A percentile compares a stretch with the other conserved stretches of the same genome.
Conservation (phyloP, 352 stramenopile species). For the Phytophthora pini region DNA sequence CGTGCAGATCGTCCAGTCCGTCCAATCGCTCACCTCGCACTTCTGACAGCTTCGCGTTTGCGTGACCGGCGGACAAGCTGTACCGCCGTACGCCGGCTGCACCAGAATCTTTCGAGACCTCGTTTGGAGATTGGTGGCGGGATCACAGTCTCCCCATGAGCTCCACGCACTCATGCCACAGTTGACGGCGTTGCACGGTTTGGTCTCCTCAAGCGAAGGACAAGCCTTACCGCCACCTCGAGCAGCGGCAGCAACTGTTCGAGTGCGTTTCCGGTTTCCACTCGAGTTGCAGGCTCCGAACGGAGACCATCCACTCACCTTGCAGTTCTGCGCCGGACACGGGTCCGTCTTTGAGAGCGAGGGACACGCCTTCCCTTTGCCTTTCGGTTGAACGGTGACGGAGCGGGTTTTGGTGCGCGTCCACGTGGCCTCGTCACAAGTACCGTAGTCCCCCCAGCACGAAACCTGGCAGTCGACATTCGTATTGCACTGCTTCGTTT, state of each 20-base stretch:
- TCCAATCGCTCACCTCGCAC: constrained; percentile 56
- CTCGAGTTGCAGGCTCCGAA: constrained; percentile 51
- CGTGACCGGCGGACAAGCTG: constrained; percentile 44
- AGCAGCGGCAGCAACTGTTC: constrained; percentile 29
- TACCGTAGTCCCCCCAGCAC: constrained; percentile 44
- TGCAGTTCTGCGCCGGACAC: constrained; percentile 55
- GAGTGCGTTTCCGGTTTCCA: constrained; percentile 49
- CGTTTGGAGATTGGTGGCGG: constrained; percentile 35
- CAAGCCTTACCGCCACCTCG: constrained; percentile 55
- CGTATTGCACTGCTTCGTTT: constrained; percentile 37
- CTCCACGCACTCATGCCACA: constrained; percentile 63
- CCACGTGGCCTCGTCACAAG: constrained; percentile 42
- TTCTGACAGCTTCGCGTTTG: constrained; percentile 64
- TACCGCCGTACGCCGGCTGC: constrained; percentile 39
- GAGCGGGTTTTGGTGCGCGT: constrained; percentile 40
- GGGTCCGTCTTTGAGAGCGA: constrained; percentile 37
- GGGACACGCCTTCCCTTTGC: constrained; percentile 50
- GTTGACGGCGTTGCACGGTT: constrained; percentile 51
- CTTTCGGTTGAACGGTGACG: constrained; percentile 44
- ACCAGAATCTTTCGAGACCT: constrained; percentile 54
- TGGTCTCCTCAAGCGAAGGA: constrained; percentile 46
- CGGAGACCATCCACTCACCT: constrained; percentile 56
- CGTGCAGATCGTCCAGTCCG: constrained; percentile 54
- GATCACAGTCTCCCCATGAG: constrained; percentile 52
- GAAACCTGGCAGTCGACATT: constrained; percentile 63